A percentile compares a stretch with the other conserved stretches of the same genome.
Conservation (phyloP, 1,284 basidiomycete genomes). For the Gymnopus androsaceus region DNA sequence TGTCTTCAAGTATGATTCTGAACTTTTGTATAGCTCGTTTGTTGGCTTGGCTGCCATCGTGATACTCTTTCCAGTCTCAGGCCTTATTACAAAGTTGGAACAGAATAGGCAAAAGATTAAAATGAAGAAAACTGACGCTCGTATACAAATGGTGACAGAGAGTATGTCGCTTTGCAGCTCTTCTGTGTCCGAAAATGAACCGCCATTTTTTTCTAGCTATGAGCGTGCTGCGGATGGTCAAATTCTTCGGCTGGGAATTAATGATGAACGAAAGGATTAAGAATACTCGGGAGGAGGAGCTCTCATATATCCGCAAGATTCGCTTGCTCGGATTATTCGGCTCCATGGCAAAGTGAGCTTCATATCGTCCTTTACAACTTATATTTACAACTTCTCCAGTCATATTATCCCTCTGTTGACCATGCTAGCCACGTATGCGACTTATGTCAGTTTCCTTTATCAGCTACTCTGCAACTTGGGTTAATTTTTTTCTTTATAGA, state of each 20-base stretch:
- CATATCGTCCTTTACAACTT: background rate
- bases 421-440: slow-evolving; percentile 57
- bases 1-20: background rate
- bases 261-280: slow-evolving; percentile 52
- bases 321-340: slow-evolving; percentile 34
- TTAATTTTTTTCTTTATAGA: slow-evolving; percentile 31
- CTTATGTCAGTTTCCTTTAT: slow-evolving; percentile 22
- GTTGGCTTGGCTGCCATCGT: slow-evolving; percentile 55
- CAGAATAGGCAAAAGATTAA: slow-evolving; percentile 21
- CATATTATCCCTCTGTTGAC: slow-evolving; percentile 52
- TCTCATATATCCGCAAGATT: slow-evolving; percentile 46
- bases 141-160: slow-evolving; percentile 37
- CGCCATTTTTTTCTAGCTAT: too few relatives aligned
- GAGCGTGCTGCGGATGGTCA: slow-evolving; percentile 62
- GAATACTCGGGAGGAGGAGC: slow-evolving; percentile 59
- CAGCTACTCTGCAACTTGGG: background rate
- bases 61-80: slow-evolving; percentile 50
- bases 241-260: slow-evolving; percentile 75
- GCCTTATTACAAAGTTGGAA: slow-evolving; percentile 28
- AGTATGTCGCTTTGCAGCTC: slow-evolving; percentile 25
- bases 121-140: slow-evolving; percentile 26
- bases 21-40: slow-evolving; percentile 39
- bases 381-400: slow-evolving; percentile 29
- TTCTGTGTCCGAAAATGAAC: background rate
- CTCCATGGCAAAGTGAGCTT: background rate